phyloP scores from a whole-genome alignment of 2,329 filamentous ascomycete genomes.

The Fusarium sarcochroum region DNA sequence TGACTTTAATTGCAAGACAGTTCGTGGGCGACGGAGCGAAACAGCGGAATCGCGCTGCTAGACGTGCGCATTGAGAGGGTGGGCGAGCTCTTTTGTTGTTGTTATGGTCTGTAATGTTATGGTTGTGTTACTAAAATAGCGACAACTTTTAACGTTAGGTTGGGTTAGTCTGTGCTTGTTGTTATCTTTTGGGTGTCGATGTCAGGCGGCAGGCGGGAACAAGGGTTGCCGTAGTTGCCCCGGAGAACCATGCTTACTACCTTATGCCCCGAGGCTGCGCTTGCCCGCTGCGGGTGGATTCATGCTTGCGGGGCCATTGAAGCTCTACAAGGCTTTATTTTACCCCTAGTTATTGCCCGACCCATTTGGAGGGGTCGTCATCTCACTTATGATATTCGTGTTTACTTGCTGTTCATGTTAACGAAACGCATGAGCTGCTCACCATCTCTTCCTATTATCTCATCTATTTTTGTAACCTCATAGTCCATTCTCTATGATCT shows the following conservation, averaged over 20 bases:
- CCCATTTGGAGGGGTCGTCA: slow-evolving; percentile 5
- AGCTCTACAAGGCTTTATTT: slow-evolving; percentile 3
- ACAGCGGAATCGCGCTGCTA: slow-evolving; percentile 24
- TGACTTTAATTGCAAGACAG: slow-evolving; percentile 32
- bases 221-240: slow-evolving; percentile 47
- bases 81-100: slow-evolving; percentile 15
- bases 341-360: background rate
- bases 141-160: background rate
- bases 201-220: slow-evolving; percentile 25
- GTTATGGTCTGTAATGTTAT: slow-evolving; percentile 30
- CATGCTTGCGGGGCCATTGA: slow-evolving; percentile 12
- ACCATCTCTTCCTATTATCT: background rate
- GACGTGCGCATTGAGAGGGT: slow-evolving; percentile 45
- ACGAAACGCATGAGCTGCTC: background rate
- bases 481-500: background rate
- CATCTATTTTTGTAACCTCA: background rate
- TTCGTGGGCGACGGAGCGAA: slow-evolving; percentile 36
- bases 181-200: slow-evolving; percentile 37
- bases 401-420: background rate
- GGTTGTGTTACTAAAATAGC: slow-evolving; percentile 36
- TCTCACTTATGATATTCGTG: slow-evolving; percentile 11
- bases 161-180: background rate
- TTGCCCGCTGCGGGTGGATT: slow-evolving; percentile 19
- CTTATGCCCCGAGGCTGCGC: background rate
- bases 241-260: slow-evolving; percentile 18